Conservation (phyloP, 2,329 filamentous ascomycete genomes). For the Ceratocystis smalleyi region DNA sequence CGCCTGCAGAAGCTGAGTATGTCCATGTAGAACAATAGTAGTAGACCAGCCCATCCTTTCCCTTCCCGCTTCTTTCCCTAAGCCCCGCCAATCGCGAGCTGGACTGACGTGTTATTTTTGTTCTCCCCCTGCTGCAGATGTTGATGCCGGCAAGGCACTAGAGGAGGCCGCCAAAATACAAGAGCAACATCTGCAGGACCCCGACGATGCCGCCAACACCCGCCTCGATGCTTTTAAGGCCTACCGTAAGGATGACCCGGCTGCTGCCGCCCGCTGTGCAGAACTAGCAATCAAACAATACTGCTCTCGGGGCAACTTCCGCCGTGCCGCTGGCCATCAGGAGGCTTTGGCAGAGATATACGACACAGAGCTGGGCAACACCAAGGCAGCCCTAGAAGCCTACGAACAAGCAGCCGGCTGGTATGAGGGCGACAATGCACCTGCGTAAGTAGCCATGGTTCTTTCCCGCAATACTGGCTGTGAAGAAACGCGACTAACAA, state of each 20-base stretch:
- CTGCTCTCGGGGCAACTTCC: constrained; percentile 76
- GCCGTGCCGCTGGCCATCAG: constrained; percentile 78
- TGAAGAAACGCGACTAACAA: neutral
- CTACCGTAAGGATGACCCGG: constrained; percentile 70
- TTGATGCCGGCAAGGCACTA: constrained; percentile 74
- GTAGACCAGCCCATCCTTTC: neutral
- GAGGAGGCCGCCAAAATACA: constrained; percentile 76
- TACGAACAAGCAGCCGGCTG: constrained; percentile 78
- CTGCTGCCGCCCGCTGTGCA: constrained; percentile 68
- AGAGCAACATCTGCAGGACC: constrained; percentile 67
- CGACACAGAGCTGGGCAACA: constrained; percentile 66
- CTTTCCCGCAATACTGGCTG: no score
- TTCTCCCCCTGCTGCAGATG: constrained; percentile 35
- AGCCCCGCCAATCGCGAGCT: neutral
- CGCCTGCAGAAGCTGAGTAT: constrained; percentile 71
- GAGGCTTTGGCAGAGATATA: constrained; percentile 77
- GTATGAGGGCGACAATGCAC: constrained; percentile 77
- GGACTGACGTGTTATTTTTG: neutral
- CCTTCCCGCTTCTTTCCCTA: neutral
- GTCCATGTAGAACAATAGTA: constrained; percentile 19
- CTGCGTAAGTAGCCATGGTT: constrained; percentile 43
- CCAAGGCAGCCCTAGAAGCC: constrained; percentile 60
- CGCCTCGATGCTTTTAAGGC: constrained; percentile 87
- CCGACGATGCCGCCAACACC: constrained; percentile 80
- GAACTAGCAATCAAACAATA: constrained; percentile 72